Evolutionary conservation across 1,284 basidiomycete genomes (phyloP), one percentile per base, ranked within the genome.

Genomic region (Naganishia cerealis): DNA sequence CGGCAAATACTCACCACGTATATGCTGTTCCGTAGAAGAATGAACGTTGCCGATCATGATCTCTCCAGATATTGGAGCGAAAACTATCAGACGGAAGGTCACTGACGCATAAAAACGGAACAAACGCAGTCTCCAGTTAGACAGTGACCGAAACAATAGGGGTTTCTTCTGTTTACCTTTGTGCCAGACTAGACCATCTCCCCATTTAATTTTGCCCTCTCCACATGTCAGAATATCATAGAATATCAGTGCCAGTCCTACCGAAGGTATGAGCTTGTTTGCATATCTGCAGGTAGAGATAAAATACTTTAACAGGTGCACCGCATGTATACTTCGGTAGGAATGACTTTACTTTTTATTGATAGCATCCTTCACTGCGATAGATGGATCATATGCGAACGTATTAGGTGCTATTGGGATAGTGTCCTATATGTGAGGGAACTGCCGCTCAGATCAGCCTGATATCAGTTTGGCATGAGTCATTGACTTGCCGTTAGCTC

Each of bases 121-220:
- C 18, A 16, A 33, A 39, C 15, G 33, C 46, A 40, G 1, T 33
- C 42, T 10, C 9, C 5, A 42, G 15, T 29, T 13, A 55, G 26
- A n/a, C 33, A 16, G 40, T 26, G 42, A 54, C 26, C 43, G 24
- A 65, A 56, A 39, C 7, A 5, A 5, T 40, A n/a, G 29, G 18
- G 24, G 7, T 38, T 29, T 57, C 3, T 16, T 3, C 8, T 3
- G 16, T 86, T 73, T 67, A 92, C 93, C 87, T 84, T 91, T 92
- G 78, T 98, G 94, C 88, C 92, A 98, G 75, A 95, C 83, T 77
- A 89, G 89, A 0, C 95, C 95, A 79, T 99, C 95, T 0, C 94
- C 94, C 78, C 95, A 96, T 36, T 93, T 85, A 12, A 98, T 88
- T 71, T 90, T 93, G 2, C 95, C 95, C 76, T 97, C 93, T 12